phyloP scores from a whole-genome alignment of 257 asterid species.

The Lavandula angustifolia region DNA sequence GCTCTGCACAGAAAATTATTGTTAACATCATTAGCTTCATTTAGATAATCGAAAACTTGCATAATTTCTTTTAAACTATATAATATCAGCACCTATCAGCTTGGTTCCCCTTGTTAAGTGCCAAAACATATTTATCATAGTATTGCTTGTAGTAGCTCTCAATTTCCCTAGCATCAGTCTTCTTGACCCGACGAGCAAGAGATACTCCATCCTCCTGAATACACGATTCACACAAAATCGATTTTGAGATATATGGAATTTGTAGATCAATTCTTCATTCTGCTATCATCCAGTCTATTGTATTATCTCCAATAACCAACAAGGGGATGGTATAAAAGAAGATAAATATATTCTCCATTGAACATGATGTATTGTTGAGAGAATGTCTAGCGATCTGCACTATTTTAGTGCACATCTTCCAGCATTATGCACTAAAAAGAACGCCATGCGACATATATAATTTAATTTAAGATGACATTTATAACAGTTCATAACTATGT shows the following conservation, averaged over 20 bases:
- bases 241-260: constrained; percentile 12
- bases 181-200: constrained; percentile 79
- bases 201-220: constrained; percentile 85
- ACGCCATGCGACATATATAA: no score
- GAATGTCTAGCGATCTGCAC: no score
- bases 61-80: constrained; percentile 7
- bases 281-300: constrained; percentile 23
- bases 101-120: constrained; percentile 93
- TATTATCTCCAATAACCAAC: neutral
- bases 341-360: neutral
- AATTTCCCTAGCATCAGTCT: constrained; percentile 96
- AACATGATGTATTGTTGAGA: constrained; percentile 16
- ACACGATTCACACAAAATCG: constrained; percentile 20
- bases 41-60: constrained; percentile 1
- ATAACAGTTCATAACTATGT: no score
- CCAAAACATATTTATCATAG: constrained; percentile 85
- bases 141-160: constrained; percentile 96
- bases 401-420: no score
- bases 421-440: no score
- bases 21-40: constrained; percentile 17
- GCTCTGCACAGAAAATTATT: constrained; percentile 52
- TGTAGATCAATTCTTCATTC: neutral
- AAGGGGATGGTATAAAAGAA: neutral
- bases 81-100: constrained; percentile 69
- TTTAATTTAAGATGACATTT: no score